Percentiles rank a stretch among this genome's conserved stretches.
Conservation (phyloP, 352 stramenopile species). For the Phytophthora tentaculata region DNA sequence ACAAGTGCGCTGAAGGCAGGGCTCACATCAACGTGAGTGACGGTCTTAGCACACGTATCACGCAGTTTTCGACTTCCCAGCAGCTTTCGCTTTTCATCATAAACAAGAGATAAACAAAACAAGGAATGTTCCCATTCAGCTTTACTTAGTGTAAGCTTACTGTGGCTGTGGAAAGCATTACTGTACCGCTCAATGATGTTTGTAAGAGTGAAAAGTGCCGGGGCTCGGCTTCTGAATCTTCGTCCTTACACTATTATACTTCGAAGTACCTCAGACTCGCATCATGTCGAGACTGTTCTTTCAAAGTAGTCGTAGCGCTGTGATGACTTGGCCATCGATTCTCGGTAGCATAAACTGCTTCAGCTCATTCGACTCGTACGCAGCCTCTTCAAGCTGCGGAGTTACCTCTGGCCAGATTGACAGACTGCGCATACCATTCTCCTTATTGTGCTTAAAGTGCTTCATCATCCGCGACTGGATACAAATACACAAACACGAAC, state of each 20-base stretch:
- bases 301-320: constrained; percentile 18
- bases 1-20: neutral
- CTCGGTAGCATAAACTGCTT: constrained; percentile 17
- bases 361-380: constrained; percentile 5
- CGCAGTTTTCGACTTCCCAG: constrained; percentile 6
- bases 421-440: constrained; percentile 10
- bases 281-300: constrained; percentile 14
- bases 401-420: constrained; percentile 21
- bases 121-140: neutral
- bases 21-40: constrained; percentile 12
- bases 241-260: neutral
- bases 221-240: no score
- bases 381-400: constrained; percentile 6
- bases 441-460: constrained; percentile 18
- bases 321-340: constrained; percentile 14
- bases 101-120: constrained; percentile 10
- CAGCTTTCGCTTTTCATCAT: constrained; percentile 14
- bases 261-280: no score
- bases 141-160: no score
- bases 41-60: constrained; percentile 10
- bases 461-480: constrained; percentile 19
- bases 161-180: no score
- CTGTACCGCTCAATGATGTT: no score
- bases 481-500: constrained; percentile 27
- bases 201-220: no score